These are phyloP conservation scores for Aureobasidium pullulans DNA, from an alignment of 2,329 filamentous ascomycete species.

Conservation along the genomic window DNA sequence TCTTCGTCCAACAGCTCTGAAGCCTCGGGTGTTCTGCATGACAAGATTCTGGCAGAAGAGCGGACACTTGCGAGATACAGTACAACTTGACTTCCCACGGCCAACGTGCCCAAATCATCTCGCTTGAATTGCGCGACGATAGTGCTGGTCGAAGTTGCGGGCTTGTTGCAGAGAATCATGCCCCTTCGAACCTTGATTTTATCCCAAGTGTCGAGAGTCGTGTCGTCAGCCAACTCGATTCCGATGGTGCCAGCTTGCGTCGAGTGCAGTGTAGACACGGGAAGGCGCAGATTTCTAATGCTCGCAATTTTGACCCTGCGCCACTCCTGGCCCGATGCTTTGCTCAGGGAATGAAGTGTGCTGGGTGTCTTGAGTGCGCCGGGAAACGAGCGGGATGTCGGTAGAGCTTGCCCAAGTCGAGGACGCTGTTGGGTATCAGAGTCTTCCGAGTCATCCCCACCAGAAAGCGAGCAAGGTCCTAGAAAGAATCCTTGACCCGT, in stretches of 20 bases:
- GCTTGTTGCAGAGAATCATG: constrained; percentile 64
- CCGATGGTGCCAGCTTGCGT: constrained; percentile 90
- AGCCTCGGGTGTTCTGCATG: constrained; percentile 27
- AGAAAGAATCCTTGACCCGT: constrained; percentile 72
- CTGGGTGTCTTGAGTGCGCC: constrained; percentile 31
- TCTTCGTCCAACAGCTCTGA: constrained; percentile 31
- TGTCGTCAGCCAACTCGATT: constrained; percentile 49
- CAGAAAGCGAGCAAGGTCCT: constrained; percentile 54
- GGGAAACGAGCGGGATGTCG: constrained; percentile 41
- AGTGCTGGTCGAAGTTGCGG: constrained; percentile 44
- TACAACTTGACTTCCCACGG: constrained; percentile 63
- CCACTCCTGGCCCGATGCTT: constrained; percentile 57
- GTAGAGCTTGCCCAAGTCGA: constrained; percentile 23
- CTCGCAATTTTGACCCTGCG: constrained; percentile 73
- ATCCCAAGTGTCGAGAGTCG: constrained; percentile 19
- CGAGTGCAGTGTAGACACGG: constrained; percentile 65
- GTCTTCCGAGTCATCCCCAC: constrained; percentile 29
- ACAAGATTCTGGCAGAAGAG: constrained; percentile 66
- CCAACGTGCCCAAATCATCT: constrained; percentile 54
- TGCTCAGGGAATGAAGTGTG: constrained; percentile 14
- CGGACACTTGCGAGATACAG: constrained; percentile 84
- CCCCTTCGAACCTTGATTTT: constrained; percentile 56
- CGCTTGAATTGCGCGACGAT: constrained; percentile 62
- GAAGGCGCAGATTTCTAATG: constrained; percentile 77
- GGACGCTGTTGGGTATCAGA: constrained; percentile 26